Evolutionary conservation across 2,329 filamentous ascomycete species (phyloP).

Genomic region (Xylaria sp.): DNA sequence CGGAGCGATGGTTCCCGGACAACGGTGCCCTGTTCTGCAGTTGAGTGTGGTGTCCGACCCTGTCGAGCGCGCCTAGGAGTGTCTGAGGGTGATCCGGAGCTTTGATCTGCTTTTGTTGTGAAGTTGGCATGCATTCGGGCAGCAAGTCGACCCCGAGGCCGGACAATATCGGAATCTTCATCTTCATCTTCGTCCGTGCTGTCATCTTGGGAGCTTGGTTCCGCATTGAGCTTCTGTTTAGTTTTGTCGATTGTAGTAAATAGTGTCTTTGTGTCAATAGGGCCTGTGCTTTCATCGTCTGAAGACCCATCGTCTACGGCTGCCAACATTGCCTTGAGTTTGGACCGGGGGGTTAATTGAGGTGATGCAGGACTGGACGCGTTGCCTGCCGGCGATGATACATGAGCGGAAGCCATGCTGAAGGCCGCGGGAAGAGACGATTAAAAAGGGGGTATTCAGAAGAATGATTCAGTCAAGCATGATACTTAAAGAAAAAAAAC

Average conservation of each 20-base stretch:
- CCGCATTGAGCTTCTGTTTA: constrained; percentile 31
- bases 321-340: constrained; percentile 65
- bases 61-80: constrained; percentile 15
- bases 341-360: constrained; percentile 63
- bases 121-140: constrained; percentile 50
- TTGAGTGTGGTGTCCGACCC: constrained; percentile 17
- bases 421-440: constrained; percentile 25
- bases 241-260: constrained; percentile 44
- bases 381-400: constrained; percentile 58
- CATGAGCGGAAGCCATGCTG: constrained; percentile 62
- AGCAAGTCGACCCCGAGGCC: constrained; percentile 54
- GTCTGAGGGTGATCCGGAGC: constrained; percentile 24
- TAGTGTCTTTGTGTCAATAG: constrained; percentile 44
- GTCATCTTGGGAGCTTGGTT: constrained; percentile 47
- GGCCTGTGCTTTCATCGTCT: constrained; percentile 54
- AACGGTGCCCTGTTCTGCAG: constrained; percentile 28
- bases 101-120: constrained; percentile 29
- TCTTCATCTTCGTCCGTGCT: constrained; percentile 54
- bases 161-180: constrained; percentile 55
- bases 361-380: constrained; percentile 58
- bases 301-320: constrained; percentile 58
- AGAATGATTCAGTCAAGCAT: constrained; percentile 38
- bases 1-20: constrained; percentile 22
- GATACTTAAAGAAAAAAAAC: constrained; percentile 28
- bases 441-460: constrained; percentile 23